Percentiles rank a stretch among this genome's conserved stretches.
Conservation (phyloP, 176 grass and related monocot species). For the Pharus latifolius region DNA sequence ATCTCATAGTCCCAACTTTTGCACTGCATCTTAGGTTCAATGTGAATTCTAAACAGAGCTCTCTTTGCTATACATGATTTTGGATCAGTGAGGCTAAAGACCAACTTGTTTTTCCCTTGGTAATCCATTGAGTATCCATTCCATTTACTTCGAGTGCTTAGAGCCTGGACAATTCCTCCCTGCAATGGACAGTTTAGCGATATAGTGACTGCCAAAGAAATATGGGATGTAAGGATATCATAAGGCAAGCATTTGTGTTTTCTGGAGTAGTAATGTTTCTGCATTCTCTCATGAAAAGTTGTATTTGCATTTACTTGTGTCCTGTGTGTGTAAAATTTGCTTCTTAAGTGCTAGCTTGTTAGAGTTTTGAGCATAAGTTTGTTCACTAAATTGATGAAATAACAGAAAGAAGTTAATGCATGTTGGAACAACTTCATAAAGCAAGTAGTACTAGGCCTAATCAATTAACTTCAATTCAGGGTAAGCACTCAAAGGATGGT, state of each 20-base stretch:
- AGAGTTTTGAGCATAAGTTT: not conserved
- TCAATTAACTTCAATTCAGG: not conserved
- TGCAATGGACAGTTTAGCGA: conserved; percentile 11
- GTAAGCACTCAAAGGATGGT: not conserved
- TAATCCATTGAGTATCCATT: conserved; percentile 62
- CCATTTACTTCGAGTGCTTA: conserved; percentile 68
- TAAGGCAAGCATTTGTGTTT: not conserved
- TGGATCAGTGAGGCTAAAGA: conserved; percentile 74
- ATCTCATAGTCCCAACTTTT: conserved; percentile 69
- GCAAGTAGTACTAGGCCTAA: not conserved
- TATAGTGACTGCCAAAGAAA: not conserved
- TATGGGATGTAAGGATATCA: not conserved
- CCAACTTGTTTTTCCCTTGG: conserved; percentile 41
- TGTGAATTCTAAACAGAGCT: conserved; percentile 39
- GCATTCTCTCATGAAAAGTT: not conserved
- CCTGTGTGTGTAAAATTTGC: not conserved
- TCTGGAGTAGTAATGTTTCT: not conserved
- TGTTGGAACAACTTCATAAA: not conserved
- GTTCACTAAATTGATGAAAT: not conserved
- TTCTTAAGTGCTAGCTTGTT: not conserved
- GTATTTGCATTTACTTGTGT: not conserved
- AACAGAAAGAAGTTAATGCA: not conserved
- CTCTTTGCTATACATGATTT: conserved; percentile 47
- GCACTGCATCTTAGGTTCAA: conserved; percentile 41
- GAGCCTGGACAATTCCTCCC: conserved; percentile 73